phyloP scores from a whole-genome alignment of 208 protist species.

The Kentomonas sorsogonicus region DNA sequence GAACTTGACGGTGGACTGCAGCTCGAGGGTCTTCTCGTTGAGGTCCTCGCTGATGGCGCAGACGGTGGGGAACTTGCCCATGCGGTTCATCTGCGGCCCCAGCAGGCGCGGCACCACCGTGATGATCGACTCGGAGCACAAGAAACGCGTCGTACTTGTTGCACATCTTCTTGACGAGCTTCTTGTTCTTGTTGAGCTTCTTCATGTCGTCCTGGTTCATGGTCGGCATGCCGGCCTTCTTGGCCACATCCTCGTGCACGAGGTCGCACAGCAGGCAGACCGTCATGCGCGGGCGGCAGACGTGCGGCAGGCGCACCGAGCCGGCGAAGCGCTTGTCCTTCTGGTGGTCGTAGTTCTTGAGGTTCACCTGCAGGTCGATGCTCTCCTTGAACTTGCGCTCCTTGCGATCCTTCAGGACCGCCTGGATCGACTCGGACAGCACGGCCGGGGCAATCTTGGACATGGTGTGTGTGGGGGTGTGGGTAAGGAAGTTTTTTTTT shows the following conservation, averaged over 20 bases:
- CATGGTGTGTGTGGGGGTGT: no score
- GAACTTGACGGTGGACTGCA: slow-evolving; percentile 97
- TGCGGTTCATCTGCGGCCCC: slow-evolving; percentile 99
- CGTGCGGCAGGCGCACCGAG: slow-evolving; percentile 92
- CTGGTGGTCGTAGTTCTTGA: slow-evolving; percentile 99
- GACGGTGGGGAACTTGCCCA: slow-evolving; percentile 98
- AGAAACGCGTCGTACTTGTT: slow-evolving; percentile 98
- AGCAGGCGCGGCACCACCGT: slow-evolving; percentile 94
- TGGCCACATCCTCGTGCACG: slow-evolving; percentile 93
- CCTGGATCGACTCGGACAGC: slow-evolving; percentile 82
- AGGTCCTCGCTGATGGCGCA: slow-evolving; percentile 93
- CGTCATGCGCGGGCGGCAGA: slow-evolving; percentile 90
- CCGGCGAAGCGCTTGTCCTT: slow-evolving; percentile 99
- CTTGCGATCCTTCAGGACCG: slow-evolving; percentile 69
- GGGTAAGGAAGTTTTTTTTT: slow-evolving; percentile 1
- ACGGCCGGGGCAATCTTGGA: slow-evolving; percentile 83
- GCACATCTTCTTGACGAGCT: slow-evolving; percentile 99
- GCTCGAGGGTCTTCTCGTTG: slow-evolving; percentile 91
- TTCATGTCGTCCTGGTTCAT: slow-evolving; percentile 98
- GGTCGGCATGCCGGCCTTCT: slow-evolving; percentile 87
- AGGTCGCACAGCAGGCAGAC: slow-evolving; percentile 98
- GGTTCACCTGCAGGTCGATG: slow-evolving; percentile 98
- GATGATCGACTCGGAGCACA: slow-evolving; percentile 95
- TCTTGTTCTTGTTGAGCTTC: slow-evolving; percentile 99
- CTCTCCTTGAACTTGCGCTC: slow-evolving; percentile 97